Evolutionary conservation across 192 early-diverging fungal species (phyloP), one percentile per base, ranked within the genome.

Genomic region (Powellomyces hirtus): DNA sequence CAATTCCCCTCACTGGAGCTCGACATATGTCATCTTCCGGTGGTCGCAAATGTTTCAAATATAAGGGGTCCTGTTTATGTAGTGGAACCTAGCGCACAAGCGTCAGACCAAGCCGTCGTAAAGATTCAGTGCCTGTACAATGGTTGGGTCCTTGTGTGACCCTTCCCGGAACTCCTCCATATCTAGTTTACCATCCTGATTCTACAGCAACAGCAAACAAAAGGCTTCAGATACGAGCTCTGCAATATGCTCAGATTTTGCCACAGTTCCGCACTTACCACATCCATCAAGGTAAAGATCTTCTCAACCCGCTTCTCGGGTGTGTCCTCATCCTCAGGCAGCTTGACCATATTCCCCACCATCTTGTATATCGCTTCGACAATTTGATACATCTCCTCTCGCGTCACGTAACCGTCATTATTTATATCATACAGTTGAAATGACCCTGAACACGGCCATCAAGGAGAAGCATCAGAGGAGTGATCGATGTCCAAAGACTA

Each of bases 291-390:
- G 26, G 83, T 73, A 78, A 95, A 94, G 49, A 97, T 67, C 62
- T 97, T 97, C 37, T 89, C 82, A 10, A 95, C 95, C 16, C 94
- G 84, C 73, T 93, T 92, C 63, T 93, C 88, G 2, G 94, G 90
- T 24, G 93, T 95, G 67, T 92, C 91, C 71, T 97, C 95, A 76
- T 97, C 95, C 37, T 84, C 78, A 36, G 93, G 91, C 62, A 95
- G 77, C 68, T 93, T 91, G 38, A 92, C 89, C 89, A 92, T 94
- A 71, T 84, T 90, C 5, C 92, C 93, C 0, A 97, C 92, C 91
- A 94, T 94, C 61, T 89, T 90, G 77, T 95, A 97, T 58, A 97
- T 94, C 10, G 95, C 91, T 60, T 94, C 90, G n/a, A 95, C 93
- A 52, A 97, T 92, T 60, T 77, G 77, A 36, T 91, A 65, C 95